phyloP scores from a whole-genome alignment of 2,329 filamentous ascomycete species.

The Whalleya microplaca region DNA sequence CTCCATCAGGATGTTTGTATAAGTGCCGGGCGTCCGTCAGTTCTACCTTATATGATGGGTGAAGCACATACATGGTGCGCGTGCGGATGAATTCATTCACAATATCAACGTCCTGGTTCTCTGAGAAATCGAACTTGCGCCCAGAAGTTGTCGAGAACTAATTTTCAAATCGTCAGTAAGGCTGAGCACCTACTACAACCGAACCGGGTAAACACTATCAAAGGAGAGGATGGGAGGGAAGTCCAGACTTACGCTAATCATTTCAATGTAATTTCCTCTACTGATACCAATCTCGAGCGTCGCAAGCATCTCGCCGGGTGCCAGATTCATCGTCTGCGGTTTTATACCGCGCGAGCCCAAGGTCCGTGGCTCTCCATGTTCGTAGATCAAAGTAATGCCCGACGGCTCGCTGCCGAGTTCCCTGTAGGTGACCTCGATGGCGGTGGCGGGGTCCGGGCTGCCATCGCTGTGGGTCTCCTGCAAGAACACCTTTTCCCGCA shows the following conservation, averaged over 20 bases:
- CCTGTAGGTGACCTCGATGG: slow-evolving; percentile 22
- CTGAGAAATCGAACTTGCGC: slow-evolving; percentile 11
- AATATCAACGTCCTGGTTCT: background rate
- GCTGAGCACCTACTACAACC: background rate
- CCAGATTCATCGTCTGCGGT: slow-evolving; percentile 6
- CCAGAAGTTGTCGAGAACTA: slow-evolving; percentile 13
- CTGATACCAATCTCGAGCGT: slow-evolving; percentile 18
- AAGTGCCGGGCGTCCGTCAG: background rate
- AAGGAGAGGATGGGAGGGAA: background rate
- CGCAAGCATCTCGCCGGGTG: slow-evolving; percentile 16
- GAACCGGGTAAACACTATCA: background rate
- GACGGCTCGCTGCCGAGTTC: slow-evolving; percentile 16
- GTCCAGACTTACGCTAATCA: slow-evolving; percentile 19
- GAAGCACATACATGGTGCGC: slow-evolving; percentile 6
- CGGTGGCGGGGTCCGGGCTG: slow-evolving; percentile 4
- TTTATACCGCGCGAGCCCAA: slow-evolving; percentile 14
- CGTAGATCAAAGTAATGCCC: slow-evolving; percentile 21
- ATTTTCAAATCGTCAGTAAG: background rate
- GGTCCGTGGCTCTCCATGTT: slow-evolving; percentile 10
- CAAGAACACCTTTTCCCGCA: slow-evolving; percentile 23
- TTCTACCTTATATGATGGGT: background rate
- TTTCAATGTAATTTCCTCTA: slow-evolving; percentile 11
- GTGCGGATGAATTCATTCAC: background rate
- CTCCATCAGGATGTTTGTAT: background rate
- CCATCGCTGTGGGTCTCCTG: slow-evolving; percentile 10